phyloP scores from a whole-genome alignment of 163 green algal genomes.

The Scenedesmus sp. region DNA sequence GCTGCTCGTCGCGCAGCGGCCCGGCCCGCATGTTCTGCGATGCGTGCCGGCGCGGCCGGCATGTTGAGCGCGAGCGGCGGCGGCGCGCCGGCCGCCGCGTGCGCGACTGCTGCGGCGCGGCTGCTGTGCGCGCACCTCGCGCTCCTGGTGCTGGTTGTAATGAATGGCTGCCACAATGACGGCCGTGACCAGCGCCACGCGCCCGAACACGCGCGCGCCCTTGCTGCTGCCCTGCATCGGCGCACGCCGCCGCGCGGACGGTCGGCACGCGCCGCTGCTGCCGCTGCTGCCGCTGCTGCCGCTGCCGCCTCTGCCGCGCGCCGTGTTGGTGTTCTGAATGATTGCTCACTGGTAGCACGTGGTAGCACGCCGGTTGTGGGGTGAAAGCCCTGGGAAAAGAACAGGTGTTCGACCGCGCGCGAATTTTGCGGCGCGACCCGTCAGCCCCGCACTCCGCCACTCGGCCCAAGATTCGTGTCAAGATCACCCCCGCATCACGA shows the following conservation, averaged over 20 bases:
- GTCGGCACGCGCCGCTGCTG: neutral
- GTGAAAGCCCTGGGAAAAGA: no score
- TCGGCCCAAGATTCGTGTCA: no score
- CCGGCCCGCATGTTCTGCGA: slow-evolving; percentile 42
- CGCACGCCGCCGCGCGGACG: neutral
- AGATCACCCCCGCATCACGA: no score
- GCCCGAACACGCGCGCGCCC: slow-evolving; percentile 22
- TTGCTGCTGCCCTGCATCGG: slow-evolving; percentile 7
- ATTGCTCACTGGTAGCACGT: neutral
- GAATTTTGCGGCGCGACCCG: no score
- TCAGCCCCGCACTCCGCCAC: no score
- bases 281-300: no score
- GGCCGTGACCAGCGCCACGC: slow-evolving; percentile 14
- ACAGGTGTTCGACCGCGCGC: no score
- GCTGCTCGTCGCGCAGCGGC: slow-evolving; percentile 23
- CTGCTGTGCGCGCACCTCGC: slow-evolving; percentile 23
- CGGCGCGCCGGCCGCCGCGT: neutral
- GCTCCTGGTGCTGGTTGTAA: slow-evolving; percentile 41
- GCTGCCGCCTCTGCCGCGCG: neutral
- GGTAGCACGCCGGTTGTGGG: no score
- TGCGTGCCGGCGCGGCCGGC: no score
- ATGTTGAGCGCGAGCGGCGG: neutral
- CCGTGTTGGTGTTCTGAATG: no score
- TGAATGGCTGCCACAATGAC: slow-evolving; percentile 39
- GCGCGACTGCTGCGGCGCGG: neutral